Evolutionary conservation across 192 early-diverging fungal genomes (phyloP), one percentile per base, ranked within the genome.

Genomic region (Rhizoclosmatium sp.): DNA sequence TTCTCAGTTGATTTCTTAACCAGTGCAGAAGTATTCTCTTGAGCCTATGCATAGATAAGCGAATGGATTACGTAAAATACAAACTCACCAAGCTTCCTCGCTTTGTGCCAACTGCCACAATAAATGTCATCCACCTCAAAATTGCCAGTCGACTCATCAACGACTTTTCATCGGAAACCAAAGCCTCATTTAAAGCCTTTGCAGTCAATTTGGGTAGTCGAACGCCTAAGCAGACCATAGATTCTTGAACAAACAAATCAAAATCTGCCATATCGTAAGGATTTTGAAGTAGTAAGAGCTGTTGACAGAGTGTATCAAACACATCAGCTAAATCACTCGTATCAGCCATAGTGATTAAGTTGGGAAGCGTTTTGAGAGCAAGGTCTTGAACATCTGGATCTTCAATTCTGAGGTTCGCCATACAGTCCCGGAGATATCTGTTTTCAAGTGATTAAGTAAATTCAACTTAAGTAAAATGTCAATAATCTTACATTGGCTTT

Each of bases 371-470:
- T 2, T 76, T 61, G 0, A 76, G 47, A n/a, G 75, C 21, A 7
- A n/a, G 31, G 3, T 76, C 75, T 9, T 9, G 16, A 39, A 76
- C 23, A 2, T 76, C 75, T 1, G 75, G 75, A 39, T 76, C 49
- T 42, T 76, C 75, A 45, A 39, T 31, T 46, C 75, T 44, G 0
- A 76, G 31, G 39, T 76, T 76, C 47, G 16, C 4, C 4, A 67
- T 2, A 54, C 75, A 76, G 42, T 76, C 75, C 19, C 65, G 75
- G 4, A 76, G 46, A 67, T 76, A 76, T 23, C 75, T 76, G 42
- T 47, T 47, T 2, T 3, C 2, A 56, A 65, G 31, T 16, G 16
- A 45, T 47, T 7, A 69, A 12, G 40, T 65, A 65, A 39, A 47
- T 46, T 31, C 67, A 47, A 47, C 9, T 31, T 64, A 19, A 72